Base-by-base conservation (phyloP, 2,329 filamentous ascomycete genomes). In the Penicillium sp. region DNA sequence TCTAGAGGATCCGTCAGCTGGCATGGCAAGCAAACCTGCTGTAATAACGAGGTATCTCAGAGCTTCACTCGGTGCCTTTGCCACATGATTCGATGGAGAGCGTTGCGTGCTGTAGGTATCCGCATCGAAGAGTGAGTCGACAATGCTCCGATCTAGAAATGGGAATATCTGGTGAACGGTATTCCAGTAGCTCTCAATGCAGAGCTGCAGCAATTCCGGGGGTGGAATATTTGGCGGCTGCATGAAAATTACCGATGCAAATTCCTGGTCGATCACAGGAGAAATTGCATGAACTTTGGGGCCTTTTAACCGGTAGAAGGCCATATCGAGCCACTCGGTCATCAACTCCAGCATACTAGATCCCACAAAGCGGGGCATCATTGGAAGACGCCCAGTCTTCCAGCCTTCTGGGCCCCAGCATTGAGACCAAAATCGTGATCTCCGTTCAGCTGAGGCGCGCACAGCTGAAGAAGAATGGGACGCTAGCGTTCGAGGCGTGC, bases 311-410 rank as follows among this genome's bases (percentile, higher is more conserved):
- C 57, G 57, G 45, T 54, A 60, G 23, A 60, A 57, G 13, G 57
- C 57, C 33, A 60, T 53, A 29, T 60, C 50, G 7, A 60, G 47
- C 57, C 57, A 60, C 33, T 57, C 57, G n/a, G 50, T 57, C 54
- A 50, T 52, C 25, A 60, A 39, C 35, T 60, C 57, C 19, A 57
- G 37, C 42, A 55, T 49, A n/a, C 57, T 60, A 13, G 46, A 43
- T 26, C 57, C 57, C 3, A 50, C 29, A 37, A 60, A 54, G 25
- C 54, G 57, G 10, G 57, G 57, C 50, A 60, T 60, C 47, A 60
- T 51, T 4, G 57, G 57, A 6, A 60, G 42, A 10, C 57, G 50
- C 4, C 57, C 57, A 13, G 57, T 60, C 25, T 43, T 54, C 57
- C 57, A 60, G n/a, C 57, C 45, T 14, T 60, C 57, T 16, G 50